These are phyloP conservation scores for Fusarium graminum DNA, from an alignment of 2,329 filamentous ascomycete species.

Conservation along the genomic window DNA sequence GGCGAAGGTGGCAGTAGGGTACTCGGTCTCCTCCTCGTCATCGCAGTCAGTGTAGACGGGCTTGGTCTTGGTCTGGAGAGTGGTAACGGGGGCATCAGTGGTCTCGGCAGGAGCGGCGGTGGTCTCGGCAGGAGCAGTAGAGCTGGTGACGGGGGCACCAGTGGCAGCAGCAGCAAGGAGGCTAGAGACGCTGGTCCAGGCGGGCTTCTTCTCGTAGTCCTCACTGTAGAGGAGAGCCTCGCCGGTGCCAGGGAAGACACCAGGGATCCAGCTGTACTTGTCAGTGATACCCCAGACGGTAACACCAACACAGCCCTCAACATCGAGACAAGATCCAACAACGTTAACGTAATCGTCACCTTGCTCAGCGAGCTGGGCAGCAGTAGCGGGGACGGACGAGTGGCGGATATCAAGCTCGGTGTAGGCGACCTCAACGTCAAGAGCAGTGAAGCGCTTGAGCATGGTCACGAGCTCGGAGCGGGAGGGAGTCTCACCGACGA, in stretches of 20 bases:
- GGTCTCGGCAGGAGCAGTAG: slow-evolving; percentile 14
- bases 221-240: slow-evolving; percentile 57
- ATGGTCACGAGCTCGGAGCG: slow-evolving; percentile 59
- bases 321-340: slow-evolving; percentile 56
- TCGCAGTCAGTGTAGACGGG: slow-evolving; percentile 17
- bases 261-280: slow-evolving; percentile 56
- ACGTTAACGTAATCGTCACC: slow-evolving; percentile 60
- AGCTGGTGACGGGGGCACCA: slow-evolving; percentile 3
- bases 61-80: slow-evolving; percentile 27
- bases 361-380: slow-evolving; percentile 59
- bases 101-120: slow-evolving; percentile 19
- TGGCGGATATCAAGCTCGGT: slow-evolving; percentile 73
- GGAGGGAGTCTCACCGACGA: slow-evolving; percentile 64
- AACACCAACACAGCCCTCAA: slow-evolving; percentile 58
- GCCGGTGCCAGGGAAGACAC: slow-evolving; percentile 56
- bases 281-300: slow-evolving; percentile 61
- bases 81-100: slow-evolving; percentile 20
- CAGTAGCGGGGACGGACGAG: slow-evolving; percentile 59
- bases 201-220: slow-evolving; percentile 56
- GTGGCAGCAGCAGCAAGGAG: slow-evolving; percentile 51
- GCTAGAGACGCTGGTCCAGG: slow-evolving; percentile 56
- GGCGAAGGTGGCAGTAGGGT: slow-evolving; percentile 19
- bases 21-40: slow-evolving; percentile 18
- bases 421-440: slow-evolving; percentile 69
- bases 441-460: slow-evolving; percentile 63